phyloP scores from a whole-genome alignment of 75 land plant genomes.

The Selaginella tamariscina region DNA sequence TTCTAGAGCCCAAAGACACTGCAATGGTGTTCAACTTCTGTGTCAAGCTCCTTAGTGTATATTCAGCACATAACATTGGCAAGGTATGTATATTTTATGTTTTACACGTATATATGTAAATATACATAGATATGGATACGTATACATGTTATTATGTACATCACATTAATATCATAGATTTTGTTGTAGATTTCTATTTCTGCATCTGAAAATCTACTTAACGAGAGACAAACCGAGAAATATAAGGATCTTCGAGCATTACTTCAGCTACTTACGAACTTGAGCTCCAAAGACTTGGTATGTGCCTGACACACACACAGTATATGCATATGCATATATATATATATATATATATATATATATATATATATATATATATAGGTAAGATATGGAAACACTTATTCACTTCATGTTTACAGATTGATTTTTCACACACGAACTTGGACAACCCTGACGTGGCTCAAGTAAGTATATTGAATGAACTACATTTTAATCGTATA shows the following conservation, averaged over 20 bases:
- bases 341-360: too few relatives aligned
- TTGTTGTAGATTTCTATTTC: slow-evolving; percentile 24
- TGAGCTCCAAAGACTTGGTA: slow-evolving; percentile 97
- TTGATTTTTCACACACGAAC: slow-evolving; percentile 69
- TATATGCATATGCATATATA: too few relatives aligned
- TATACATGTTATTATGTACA: too few relatives aligned
- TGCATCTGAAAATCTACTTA: slow-evolving; percentile 48
- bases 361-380: too few relatives aligned
- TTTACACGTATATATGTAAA: too few relatives aligned
- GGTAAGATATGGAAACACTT: too few relatives aligned
- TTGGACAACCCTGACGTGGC: slow-evolving; percentile 54
- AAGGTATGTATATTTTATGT: slow-evolving; percentile 49
- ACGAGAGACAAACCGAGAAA: slow-evolving; percentile 70
- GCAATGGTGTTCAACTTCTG: slow-evolving; percentile 63
- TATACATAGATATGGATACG: too few relatives aligned
- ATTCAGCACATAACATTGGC: slow-evolving; percentile 88
- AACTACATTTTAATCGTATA: background rate
- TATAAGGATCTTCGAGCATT: slow-evolving; percentile 93
- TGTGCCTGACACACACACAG: too few relatives aligned
- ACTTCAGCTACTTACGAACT: slow-evolving; percentile 70
- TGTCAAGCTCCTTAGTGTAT: slow-evolving; percentile 67
- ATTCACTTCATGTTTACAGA: slow-evolving; percentile 39
- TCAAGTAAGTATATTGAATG: slow-evolving; percentile 36
- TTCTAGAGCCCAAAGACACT: slow-evolving; percentile 69
- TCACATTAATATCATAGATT: too few relatives aligned